Conservation (phyloP, 805 yeast genomes). For the Lipomyces yamadae region DNA sequence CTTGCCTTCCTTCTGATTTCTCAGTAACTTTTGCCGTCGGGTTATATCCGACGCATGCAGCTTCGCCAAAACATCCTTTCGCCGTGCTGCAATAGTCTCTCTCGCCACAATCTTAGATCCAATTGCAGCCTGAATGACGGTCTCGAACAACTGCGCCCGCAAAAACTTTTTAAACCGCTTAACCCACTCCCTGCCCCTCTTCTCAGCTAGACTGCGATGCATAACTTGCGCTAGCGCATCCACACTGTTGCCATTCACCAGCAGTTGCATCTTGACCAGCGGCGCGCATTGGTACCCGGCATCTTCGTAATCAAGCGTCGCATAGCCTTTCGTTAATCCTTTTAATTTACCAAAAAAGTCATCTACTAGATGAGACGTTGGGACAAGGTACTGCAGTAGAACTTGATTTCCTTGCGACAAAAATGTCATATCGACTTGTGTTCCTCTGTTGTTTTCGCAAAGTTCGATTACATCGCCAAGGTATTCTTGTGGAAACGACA, state of each 20-base stretch:
- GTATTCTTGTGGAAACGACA: slow-evolving; percentile 89
- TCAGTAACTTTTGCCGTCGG: slow-evolving; percentile 83
- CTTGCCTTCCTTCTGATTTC: slow-evolving; percentile 92
- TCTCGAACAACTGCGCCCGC: slow-evolving; percentile 85
- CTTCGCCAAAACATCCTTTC: slow-evolving; percentile 93
- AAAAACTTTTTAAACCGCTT: slow-evolving; percentile 78
- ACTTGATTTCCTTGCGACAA: slow-evolving; percentile 76
- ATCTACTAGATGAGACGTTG: slow-evolving; percentile 88
- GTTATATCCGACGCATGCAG: slow-evolving; percentile 93
- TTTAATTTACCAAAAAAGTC: slow-evolving; percentile 94
- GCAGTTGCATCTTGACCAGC: slow-evolving; percentile 81
- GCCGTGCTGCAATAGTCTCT: slow-evolving; percentile 88
- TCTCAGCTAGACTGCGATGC: slow-evolving; percentile 77
- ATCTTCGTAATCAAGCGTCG: slow-evolving; percentile 93
- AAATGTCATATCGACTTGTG: slow-evolving; percentile 77
- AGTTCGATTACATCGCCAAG: slow-evolving; percentile 84
- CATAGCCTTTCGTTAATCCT: slow-evolving; percentile 89
- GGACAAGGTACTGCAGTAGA: slow-evolving; percentile 75
- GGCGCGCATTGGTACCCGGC: slow-evolving; percentile 82
- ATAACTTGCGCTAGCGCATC: slow-evolving; percentile 92
- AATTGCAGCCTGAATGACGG: slow-evolving; percentile 87
- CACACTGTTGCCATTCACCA: slow-evolving; percentile 85
- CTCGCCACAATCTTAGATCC: slow-evolving; percentile 81
- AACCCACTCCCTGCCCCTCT: slow-evolving; percentile 81
- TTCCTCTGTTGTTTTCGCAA: slow-evolving; percentile 83